Base-by-base conservation (phyloP, 1,139 yeast species). In the Blastobotrys malaysiensis region DNA sequence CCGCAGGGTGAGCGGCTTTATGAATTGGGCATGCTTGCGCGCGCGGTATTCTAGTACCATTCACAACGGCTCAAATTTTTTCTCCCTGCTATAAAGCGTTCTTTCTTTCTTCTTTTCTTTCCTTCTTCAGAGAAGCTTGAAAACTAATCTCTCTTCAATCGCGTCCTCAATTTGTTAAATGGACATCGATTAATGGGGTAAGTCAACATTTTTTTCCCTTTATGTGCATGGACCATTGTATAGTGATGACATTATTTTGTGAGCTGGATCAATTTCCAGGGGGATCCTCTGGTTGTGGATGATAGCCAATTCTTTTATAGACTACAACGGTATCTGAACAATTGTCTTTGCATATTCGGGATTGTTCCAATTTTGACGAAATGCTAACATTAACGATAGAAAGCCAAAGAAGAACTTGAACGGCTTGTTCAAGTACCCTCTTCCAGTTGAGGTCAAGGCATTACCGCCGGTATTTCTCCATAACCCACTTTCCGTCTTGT, bases 261-360 rank as follows among this genome's bases (percentile, higher is more conserved):
- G 24, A 51, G 54, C 55, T 49, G 43, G 55, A 55, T 24, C 48
- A 51, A n/a, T 21, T 26, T 19, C 53, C 53, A 50, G 54, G 58
- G 55, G 52, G 54, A 51, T 51, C 51, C 50, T 54, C 58, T 48
- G 49, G 45, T 47, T 49, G 46, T 53, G 54, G 52, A 51, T 53
- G 58, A 51, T 45, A 49, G 56, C 56, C 20, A 27, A 52, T 48
- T 61, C 16, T 83, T n/a, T 86, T 83, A 83, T 81, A 84, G 97
- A 91, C 98, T 90, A 90, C 97, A 90, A 90, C 98, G 98, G 98
- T 90, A 90, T 90, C 98, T 90, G 98, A 90, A 58, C 59, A 46
- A 45, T 13, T 46, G 49, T 49, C 45, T 20, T 9, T 47, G 20
- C 46, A 48, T n/a, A 49, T 44, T 45, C 47, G 46, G 39, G 43